Evolutionary conservation across 2,329 filamentous ascomycete genomes (phyloP).

Genomic region (Paracoccidioides lutzii): DNA sequence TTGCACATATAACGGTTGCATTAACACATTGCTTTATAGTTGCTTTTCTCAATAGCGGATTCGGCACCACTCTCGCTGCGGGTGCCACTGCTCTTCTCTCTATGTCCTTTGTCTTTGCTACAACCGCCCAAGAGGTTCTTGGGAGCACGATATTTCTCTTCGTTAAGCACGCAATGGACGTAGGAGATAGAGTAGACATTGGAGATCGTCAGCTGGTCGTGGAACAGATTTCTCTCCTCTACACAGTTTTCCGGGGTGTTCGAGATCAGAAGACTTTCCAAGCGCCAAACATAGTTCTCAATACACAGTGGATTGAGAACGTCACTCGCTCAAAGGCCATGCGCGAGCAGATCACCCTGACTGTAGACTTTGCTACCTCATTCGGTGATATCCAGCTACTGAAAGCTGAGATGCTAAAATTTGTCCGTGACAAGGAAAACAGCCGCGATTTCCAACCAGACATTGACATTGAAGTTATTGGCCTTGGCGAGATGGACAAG

Average conservation of each 20-base stretch:
- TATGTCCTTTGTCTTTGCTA: slow-evolving; percentile 90
- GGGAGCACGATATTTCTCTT: slow-evolving; percentile 98
- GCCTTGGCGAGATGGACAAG: slow-evolving; percentile 78
- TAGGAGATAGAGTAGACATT: slow-evolving; percentile 87
- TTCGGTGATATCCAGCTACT: slow-evolving; percentile 84
- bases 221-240: slow-evolving; percentile 86
- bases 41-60: slow-evolving; percentile 76
- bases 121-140: slow-evolving; percentile 87
- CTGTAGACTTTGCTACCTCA: slow-evolving; percentile 70
- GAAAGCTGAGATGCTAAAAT: slow-evolving; percentile 69
- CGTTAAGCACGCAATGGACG: slow-evolving; percentile 95
- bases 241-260: slow-evolving; percentile 79
- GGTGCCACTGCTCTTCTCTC: slow-evolving; percentile 86
- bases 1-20: slow-evolving; percentile 4
- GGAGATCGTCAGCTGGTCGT: slow-evolving; percentile 57
- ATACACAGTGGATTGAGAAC: slow-evolving; percentile 92
- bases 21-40: slow-evolving; percentile 37
- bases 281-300: slow-evolving; percentile 83
- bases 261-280: slow-evolving; percentile 66
- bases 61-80: slow-evolving; percentile 73
- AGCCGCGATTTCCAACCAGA: slow-evolving; percentile 81
- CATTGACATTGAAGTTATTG: slow-evolving; percentile 61
- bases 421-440: slow-evolving; percentile 75
- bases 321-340: slow-evolving; percentile 81
- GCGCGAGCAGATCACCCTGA: slow-evolving; percentile 70